Conservation (phyloP, 208 protist species). For the Acanthamoeba royreba region DNA sequence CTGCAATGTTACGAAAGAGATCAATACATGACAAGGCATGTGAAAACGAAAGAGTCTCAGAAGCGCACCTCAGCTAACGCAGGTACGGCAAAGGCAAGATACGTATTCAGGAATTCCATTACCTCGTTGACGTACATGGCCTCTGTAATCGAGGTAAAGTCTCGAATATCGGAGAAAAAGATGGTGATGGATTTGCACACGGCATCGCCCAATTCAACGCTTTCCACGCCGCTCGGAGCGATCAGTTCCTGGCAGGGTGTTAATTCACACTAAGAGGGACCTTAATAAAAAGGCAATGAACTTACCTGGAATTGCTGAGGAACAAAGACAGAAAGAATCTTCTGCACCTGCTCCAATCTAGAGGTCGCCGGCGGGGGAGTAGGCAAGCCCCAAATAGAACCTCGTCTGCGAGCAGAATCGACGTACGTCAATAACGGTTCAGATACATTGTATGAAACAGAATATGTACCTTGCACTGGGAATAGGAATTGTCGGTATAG, state of each 20-base stretch:
- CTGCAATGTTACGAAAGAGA: background rate
- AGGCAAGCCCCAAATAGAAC: background rate
- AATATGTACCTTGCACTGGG: background rate
- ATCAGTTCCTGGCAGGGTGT: slow-evolving; percentile 46
- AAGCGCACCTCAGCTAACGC: slow-evolving; percentile 41
- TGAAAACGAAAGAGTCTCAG: background rate
- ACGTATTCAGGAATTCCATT: slow-evolving; percentile 62
- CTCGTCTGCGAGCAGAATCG: background rate
- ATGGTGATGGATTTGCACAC: slow-evolving; percentile 59
- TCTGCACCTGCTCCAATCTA: background rate
- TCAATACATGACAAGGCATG: background rate
- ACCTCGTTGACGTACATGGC: slow-evolving; percentile 57
- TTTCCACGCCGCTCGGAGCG: slow-evolving; percentile 51
- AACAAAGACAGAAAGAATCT: slow-evolving; percentile 5
- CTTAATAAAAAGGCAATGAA: no score
- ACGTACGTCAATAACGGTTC: no score
- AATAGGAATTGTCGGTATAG: background rate
- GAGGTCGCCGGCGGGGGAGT: background rate
- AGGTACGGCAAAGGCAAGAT: slow-evolving; percentile 64
- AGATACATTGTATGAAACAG: no score
- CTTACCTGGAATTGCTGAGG: slow-evolving; percentile 21
- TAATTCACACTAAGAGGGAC: background rate
- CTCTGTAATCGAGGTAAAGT: slow-evolving; percentile 70
- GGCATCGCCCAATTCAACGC: slow-evolving; percentile 59
- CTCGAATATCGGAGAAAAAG: slow-evolving; percentile 68